Percentiles rank a stretch among this genome's conserved stretches.
These are phyloP conservation scores for Pseudogymnoascus verrucosus DNA, from an alignment of 2,329 filamentous ascomycete species.

Conservation along the genomic window DNA sequence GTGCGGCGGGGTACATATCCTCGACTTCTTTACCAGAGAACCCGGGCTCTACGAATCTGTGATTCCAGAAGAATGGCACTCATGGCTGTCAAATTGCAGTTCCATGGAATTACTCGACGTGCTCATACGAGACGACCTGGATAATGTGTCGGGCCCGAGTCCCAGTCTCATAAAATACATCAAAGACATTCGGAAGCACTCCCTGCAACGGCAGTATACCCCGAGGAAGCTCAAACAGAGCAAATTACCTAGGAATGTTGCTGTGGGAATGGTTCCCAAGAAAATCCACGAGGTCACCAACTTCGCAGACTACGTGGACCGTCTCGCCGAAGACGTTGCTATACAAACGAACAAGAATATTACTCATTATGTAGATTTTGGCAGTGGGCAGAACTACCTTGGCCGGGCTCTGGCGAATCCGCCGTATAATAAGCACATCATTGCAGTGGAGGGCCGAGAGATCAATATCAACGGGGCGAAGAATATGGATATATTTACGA, in stretches of 20 bases:
- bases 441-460: slow-evolving; percentile 82
- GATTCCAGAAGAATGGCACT: slow-evolving; percentile 72
- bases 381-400: slow-evolving; percentile 93
- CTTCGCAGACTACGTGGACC: slow-evolving; percentile 77
- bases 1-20: slow-evolving; percentile 94
- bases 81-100: slow-evolving; percentile 63
- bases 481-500: slow-evolving; percentile 75
- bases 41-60: slow-evolving; percentile 74
- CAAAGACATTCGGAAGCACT: slow-evolving; percentile 58
- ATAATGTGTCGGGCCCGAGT: slow-evolving; percentile 29
- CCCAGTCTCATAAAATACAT: slow-evolving; percentile 63
- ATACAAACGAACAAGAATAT: slow-evolving; percentile 50
- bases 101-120: slow-evolving; percentile 73
- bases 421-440: slow-evolving; percentile 78
- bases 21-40: slow-evolving; percentile 87
- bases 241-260: slow-evolving; percentile 60
- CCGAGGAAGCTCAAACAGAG: slow-evolving; percentile 37
- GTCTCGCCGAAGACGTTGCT: slow-evolving; percentile 50
- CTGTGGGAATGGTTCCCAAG: slow-evolving; percentile 90
- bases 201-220: slow-evolving; percentile 55
- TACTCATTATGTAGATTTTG: slow-evolving; percentile 90
- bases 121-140: slow-evolving; percentile 69
- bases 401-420: slow-evolving; percentile 77
- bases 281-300: slow-evolving; percentile 90
- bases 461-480: slow-evolving; percentile 82